phyloP scores from a whole-genome alignment of 176 grass and related monocot genomes.

The Luzula sylvatica region DNA sequence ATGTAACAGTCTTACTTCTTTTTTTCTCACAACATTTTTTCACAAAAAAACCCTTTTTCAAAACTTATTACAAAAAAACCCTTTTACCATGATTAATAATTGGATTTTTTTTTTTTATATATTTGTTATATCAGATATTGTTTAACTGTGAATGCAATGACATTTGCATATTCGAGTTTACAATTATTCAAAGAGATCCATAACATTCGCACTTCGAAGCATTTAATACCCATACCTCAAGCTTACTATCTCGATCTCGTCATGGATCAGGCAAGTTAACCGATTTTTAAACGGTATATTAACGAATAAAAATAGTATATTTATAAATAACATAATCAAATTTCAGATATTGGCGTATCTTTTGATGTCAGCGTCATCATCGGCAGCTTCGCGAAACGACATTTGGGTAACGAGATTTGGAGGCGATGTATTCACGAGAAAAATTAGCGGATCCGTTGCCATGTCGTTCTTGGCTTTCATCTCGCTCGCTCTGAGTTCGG shows the following conservation, averaged over 20 bases:
- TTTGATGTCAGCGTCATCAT: slow-evolving; percentile 78
- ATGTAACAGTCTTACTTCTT: slow-evolving; percentile 12
- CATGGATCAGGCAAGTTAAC: slow-evolving; percentile 68
- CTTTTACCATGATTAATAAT: neutral
- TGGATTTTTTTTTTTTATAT: neutral
- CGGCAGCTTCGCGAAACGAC: slow-evolving; percentile 67
- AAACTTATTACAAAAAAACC: neutral
- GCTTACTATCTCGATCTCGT: slow-evolving; percentile 57
- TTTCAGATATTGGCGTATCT: slow-evolving; percentile 80
- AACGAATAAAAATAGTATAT: neutral
- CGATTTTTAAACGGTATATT: slow-evolving; percentile 1
- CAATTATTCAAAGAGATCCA: slow-evolving; percentile 39
- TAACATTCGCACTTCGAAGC: slow-evolving; percentile 15
- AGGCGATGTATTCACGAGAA: slow-evolving; percentile 59
- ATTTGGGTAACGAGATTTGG: slow-evolving; percentile 84
- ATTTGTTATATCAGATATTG: slow-evolving; percentile 37
- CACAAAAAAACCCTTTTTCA: neutral
- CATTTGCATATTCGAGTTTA: slow-evolving; percentile 52
- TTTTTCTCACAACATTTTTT: neutral
- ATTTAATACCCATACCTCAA: slow-evolving; percentile 22
- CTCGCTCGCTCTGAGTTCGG: slow-evolving; percentile 46
- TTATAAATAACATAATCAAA: neutral
- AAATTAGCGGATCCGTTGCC: slow-evolving; percentile 49
- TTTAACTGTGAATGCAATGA: slow-evolving; percentile 57
- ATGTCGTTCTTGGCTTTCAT: slow-evolving; percentile 76